phyloP scores from a whole-genome alignment of 2,329 filamentous ascomycete genomes.

The Rugonectria rugulosa region DNA sequence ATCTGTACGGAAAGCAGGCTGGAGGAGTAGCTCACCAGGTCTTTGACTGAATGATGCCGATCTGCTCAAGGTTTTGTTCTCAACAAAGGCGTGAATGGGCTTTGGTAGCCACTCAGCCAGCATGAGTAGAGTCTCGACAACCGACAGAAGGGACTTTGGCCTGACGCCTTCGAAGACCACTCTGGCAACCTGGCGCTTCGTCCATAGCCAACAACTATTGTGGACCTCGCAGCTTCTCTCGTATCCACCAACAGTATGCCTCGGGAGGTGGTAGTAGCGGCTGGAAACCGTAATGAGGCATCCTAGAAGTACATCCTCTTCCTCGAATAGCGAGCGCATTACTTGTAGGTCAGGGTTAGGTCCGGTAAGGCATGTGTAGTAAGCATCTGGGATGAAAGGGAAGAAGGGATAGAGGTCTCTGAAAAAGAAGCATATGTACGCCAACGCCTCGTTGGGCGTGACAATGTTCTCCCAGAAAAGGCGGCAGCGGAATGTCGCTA shows the following conservation, averaged over 20 bases:
- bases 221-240: conserved; percentile 17
- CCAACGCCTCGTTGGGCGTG: conserved; percentile 3
- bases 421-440: conserved; percentile 11
- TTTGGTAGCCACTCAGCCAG: conserved; percentile 14
- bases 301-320: conserved; percentile 7
- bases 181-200: background rate
- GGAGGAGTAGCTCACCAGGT: background rate
- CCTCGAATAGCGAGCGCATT: conserved; percentile 6
- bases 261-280: conserved; percentile 12
- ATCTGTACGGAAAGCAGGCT: conserved; percentile 16
- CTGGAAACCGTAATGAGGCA: conserved; percentile 9
- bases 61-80: background rate
- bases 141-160: conserved; percentile 2
- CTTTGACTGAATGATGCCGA: background rate
- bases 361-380: conserved; percentile 3
- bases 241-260: conserved; percentile 6
- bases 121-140: conserved; percentile 14
- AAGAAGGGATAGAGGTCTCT: conserved; percentile 14
- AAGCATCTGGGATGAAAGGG: conserved; percentile 9
- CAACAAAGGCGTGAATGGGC: conserved; percentile 10
- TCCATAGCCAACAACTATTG: conserved; percentile 11
- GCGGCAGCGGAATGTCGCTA: conserved; percentile 4
- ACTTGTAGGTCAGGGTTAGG: background rate
- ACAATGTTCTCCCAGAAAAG: conserved; percentile 14
- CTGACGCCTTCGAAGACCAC: conserved; percentile 13